Conservation (phyloP, 345 rosid genomes). For the Hibiscus tridactylites region DNA sequence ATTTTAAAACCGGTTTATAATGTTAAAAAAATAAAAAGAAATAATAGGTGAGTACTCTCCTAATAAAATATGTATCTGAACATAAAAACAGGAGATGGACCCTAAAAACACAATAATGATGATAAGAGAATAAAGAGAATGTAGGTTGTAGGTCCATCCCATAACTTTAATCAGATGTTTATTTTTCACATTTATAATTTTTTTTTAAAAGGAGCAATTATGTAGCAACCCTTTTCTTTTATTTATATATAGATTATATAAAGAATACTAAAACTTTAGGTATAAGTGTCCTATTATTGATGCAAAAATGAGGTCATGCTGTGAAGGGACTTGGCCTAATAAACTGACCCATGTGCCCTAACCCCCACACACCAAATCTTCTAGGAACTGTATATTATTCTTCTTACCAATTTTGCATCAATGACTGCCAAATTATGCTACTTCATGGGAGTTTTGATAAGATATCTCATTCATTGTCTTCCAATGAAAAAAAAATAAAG, state of each 20-base stretch:
- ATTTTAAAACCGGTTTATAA: too few species aligned
- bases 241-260: background rate
- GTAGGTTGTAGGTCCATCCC: background rate
- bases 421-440: background rate
- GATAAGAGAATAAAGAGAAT: background rate
- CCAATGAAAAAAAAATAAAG: background rate
- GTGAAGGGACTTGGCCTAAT: background rate
- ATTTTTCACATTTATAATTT: background rate
- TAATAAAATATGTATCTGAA: background rate
- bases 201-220: background rate
- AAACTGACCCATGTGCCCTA: conserved; percentile 8
- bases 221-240: background rate
- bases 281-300: background rate
- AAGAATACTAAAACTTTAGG: background rate
- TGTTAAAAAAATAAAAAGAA: background rate
- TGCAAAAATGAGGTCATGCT: conserved; percentile 8
- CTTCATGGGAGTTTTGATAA: background rate
- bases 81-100: background rate
- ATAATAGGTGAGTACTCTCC: background rate
- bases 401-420: background rate
- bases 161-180: background rate
- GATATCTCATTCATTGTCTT: background rate
- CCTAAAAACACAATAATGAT: conserved; percentile 2
- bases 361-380: background rate
- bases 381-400: background rate